Percentiles rank a stretch among this genome's conserved stretches.
Evolutionary conservation across 2,329 filamentous ascomycete genomes (phyloP).

Genomic region (Chaetothyriales sp.): DNA sequence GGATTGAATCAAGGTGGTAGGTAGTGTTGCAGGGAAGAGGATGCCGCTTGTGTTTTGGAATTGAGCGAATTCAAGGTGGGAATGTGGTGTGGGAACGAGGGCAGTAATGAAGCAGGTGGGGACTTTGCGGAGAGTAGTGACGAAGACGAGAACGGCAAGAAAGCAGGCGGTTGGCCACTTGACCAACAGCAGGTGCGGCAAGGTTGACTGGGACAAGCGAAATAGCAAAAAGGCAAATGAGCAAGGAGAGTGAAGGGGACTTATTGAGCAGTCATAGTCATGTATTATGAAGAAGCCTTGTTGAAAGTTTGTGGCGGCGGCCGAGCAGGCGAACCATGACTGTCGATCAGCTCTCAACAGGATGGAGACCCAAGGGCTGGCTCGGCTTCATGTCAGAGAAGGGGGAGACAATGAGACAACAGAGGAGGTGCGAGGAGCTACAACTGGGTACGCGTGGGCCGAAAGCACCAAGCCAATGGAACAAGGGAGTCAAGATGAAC

Average conservation of each 20-base stretch:
- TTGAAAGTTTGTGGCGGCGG: background rate
- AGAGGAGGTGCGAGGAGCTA: background rate
- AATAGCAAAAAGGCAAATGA: background rate
- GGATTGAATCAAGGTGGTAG: background rate
- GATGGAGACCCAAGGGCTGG: background rate
- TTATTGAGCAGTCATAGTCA: background rate
- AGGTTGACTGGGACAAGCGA: background rate
- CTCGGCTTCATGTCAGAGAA: background rate
- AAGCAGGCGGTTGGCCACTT: background rate
- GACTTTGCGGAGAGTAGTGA: background rate
- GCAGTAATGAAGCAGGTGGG: background rate
- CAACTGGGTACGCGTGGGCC: background rate
- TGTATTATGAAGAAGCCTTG: background rate
- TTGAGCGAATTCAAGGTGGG: background rate
- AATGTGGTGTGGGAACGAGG: background rate
- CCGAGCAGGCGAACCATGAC: background rate
- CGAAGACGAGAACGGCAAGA: background rate
- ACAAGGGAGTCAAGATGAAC: conserved; percentile 1
- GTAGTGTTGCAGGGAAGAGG: background rate
- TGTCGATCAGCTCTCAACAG: background rate
- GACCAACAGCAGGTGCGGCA: background rate
- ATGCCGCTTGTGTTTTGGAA: background rate
- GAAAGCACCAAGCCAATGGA: background rate
- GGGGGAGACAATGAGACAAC: background rate
- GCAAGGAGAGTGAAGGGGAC: background rate